phyloP scores from a whole-genome alignment of 805 yeast genomes.

The Trichomonascus vanleenenianus region DNA sequence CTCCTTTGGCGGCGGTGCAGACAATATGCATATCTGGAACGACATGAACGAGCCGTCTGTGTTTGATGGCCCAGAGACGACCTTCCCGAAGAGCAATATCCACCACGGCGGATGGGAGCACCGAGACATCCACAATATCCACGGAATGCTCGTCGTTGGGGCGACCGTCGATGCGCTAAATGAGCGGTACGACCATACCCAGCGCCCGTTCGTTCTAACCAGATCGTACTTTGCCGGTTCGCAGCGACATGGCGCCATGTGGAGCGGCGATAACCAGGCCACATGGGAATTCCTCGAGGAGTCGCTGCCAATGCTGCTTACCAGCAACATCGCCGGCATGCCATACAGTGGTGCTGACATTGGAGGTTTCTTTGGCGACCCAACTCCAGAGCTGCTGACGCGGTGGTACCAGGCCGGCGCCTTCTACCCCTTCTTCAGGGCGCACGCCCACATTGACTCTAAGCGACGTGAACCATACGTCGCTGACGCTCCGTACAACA shows the following conservation, averaged over 20 bases:
- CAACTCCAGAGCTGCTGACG: constrained; percentile 66
- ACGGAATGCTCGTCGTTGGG: constrained; percentile 74
- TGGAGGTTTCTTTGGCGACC: constrained; percentile 94
- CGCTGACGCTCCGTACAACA: constrained; percentile 64
- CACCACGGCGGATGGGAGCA: constrained; percentile 84
- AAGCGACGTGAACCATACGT: constrained; percentile 91
- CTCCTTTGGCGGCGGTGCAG: constrained; percentile 38
- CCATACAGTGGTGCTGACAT: constrained; percentile 96
- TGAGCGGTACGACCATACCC: constrained; percentile 37
- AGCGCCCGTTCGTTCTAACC: constrained; percentile 80
- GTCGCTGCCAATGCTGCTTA: constrained; percentile 82
- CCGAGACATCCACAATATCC: constrained; percentile 81
- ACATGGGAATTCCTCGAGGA: constrained; percentile 79
- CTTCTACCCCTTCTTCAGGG: constrained; percentile 95
- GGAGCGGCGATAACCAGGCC: constrained; percentile 97
- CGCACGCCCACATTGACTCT: constrained; percentile 93
- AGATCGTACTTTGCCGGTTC: constrained; percentile 87
- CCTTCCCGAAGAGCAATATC: constrained; percentile 73
- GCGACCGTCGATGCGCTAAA: constrained; percentile 64
- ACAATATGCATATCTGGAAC: constrained; percentile 84
- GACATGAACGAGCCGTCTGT: constrained; percentile 98
- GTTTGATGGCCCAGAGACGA: constrained; percentile 89
- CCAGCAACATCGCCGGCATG: constrained; percentile 73
- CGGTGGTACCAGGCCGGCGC: constrained; percentile 97
- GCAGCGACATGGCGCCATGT: constrained; percentile 84